These are phyloP conservation scores for Arxiozyma slooffiae DNA, from an alignment of 1,139 yeast species.

Conservation along the genomic window DNA sequence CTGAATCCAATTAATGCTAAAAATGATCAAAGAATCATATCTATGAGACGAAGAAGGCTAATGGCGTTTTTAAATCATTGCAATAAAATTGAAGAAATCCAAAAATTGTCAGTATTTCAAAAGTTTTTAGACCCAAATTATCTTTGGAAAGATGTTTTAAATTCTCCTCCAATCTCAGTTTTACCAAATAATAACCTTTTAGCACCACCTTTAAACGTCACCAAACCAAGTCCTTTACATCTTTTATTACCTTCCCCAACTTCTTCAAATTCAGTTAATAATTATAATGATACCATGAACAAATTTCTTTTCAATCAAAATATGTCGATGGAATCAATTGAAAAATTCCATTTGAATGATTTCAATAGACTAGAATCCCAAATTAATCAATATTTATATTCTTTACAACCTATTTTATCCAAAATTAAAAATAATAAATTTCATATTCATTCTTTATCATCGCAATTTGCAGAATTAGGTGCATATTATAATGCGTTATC, in stretches of 20 bases:
- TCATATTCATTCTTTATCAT: slow-evolving; percentile 31
- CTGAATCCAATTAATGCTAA: slow-evolving; percentile 46
- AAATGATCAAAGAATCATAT: slow-evolving; percentile 43
- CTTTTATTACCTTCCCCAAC: slow-evolving; percentile 48
- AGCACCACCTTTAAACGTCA: slow-evolving; percentile 49
- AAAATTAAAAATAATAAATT: slow-evolving; percentile 47
- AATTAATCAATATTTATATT: slow-evolving; percentile 50
- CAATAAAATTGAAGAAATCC: slow-evolving; percentile 40
- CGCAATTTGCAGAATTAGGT: slow-evolving; percentile 38
- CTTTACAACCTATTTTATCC: slow-evolving; percentile 48
- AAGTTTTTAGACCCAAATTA: slow-evolving; percentile 80
- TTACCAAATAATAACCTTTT: slow-evolving; percentile 44
- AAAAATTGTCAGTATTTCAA: slow-evolving; percentile 54
- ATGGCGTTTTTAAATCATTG: slow-evolving; percentile 74
- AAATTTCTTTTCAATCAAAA: neutral
- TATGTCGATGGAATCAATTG: neutral
- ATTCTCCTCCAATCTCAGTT: slow-evolving; percentile 48
- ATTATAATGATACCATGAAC: neutral
- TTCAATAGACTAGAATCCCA: slow-evolving; percentile 47
- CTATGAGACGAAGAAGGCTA: slow-evolving; percentile 65
- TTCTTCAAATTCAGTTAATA: slow-evolving; percentile 18
- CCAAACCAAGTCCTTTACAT: slow-evolving; percentile 52
- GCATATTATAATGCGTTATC: slow-evolving; percentile 63
- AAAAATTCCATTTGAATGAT: slow-evolving; percentile 13
- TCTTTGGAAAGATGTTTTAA: slow-evolving; percentile 54